phyloP scores from a whole-genome alignment of 2,329 filamentous ascomycete genomes.

The Exophiala phaeomuriformis region DNA sequence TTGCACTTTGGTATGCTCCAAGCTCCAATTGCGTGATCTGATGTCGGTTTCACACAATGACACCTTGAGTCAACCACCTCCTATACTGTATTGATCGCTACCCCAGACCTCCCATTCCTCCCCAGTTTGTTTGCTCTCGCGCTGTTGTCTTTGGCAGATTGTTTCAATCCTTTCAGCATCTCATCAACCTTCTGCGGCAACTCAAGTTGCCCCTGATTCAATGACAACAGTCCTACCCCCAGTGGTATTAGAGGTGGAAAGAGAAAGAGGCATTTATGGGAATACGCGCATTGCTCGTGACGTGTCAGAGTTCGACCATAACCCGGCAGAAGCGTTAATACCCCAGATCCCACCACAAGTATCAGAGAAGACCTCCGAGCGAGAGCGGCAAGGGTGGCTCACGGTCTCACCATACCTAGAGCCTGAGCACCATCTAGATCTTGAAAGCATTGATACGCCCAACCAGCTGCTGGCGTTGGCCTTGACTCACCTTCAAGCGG shows the following conservation, averaged over 20 bases:
- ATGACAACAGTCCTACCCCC: slow-evolving; percentile 2
- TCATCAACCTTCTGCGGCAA: not conserved
- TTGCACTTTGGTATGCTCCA: slow-evolving; percentile 4
- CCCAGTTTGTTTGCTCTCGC: no score
- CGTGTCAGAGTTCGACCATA: not conserved
- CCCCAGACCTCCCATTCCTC: no score
- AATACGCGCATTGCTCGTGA: not conserved
- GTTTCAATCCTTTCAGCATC: not conserved
- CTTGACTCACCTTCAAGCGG: slow-evolving; percentile 55
- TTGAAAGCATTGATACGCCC: slow-evolving; percentile 58
- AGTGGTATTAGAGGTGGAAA: not conserved
- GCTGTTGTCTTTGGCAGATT: no score
- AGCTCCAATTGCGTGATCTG: slow-evolving; percentile 20
- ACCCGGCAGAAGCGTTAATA: not conserved
- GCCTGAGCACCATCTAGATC: slow-evolving; percentile 62
- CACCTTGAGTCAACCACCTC: not conserved
- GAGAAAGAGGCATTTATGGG: not conserved
- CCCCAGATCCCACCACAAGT: no score
- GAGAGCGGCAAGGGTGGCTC: slow-evolving; percentile 33
- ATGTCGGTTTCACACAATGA: slow-evolving; percentile 15
- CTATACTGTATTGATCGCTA: not conserved
- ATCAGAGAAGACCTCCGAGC: not conserved
- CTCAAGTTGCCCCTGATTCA: not conserved
- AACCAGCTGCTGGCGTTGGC: slow-evolving; percentile 65
- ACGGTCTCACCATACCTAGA: slow-evolving; percentile 71